Evolutionary conservation across 345 rosid genomes (phyloP), one percentile per base, ranked within the genome.

Genomic region (Eucalyptus pumila): DNA sequence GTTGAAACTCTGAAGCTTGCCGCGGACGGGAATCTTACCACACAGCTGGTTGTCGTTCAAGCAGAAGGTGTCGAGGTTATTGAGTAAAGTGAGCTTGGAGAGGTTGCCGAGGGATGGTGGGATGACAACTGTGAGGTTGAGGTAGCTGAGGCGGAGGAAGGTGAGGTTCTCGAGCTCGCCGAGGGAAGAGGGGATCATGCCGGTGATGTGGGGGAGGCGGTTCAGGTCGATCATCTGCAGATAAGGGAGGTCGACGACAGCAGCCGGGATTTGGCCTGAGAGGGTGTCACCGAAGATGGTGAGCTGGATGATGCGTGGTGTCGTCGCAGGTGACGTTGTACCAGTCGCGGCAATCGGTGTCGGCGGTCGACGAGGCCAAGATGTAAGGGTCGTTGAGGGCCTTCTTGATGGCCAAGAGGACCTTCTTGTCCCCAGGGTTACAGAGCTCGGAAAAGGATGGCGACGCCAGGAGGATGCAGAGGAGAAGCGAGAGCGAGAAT

Each of bases 331-430:
- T 88, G 44, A 97, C 95, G 32, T 93, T 91, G 90, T 96, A 94
- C 98, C 98, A 96, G 23, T 76, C 85, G 90, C 97, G 94, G 91
- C 98, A 96, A 87, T 95, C 98, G 3, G 94, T 89, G 86, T 92
- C 87, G 1, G 95, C 91, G 11, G 93, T 27, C 98, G 95, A 96
- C 1, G 99, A 95, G 76, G 97, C 94, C 24, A 95, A 92, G 89
- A 92, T 91, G 93, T 94, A 95, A 60, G 98, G 98, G 89, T 95
- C 91, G 89, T 93, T 93, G 30, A 95, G 92, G 60, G 95, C 89
- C 86, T 92, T 86, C 87, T 95, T 95, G 90, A 95, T 95, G 30
- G 92, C 90, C 87, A 97, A 94, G 56, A 97, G 97, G 88, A 92
- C 95, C 30, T 65, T 88, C 88, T 96, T 96, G 94, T 97, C 99